A percentile compares a stretch with the other conserved stretches of the same genome.
Conservation (phyloP, 768 basidiomycete genomes). For the Naganishia onofrii region DNA sequence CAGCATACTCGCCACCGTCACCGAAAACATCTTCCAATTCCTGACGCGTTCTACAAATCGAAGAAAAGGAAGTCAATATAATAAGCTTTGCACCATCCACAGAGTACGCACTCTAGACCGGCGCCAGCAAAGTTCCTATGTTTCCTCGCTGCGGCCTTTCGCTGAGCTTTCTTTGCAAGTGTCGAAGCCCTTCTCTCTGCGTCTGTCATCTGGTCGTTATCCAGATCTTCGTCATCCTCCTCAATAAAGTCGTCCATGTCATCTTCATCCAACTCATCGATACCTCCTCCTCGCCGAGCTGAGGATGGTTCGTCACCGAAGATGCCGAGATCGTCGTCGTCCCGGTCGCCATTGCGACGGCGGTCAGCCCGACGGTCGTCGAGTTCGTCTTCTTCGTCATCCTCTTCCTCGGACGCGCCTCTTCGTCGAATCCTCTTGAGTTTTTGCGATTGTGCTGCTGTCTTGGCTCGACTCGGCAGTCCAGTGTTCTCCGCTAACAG, state of each 20-base stretch:
- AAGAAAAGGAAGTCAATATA: neutral
- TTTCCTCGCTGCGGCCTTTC: slow-evolving; percentile 64
- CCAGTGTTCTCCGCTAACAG: slow-evolving; percentile 81
- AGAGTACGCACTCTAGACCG: slow-evolving; percentile 71
- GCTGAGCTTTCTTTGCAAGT: slow-evolving; percentile 54
- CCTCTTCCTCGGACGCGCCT: slow-evolving; percentile 69
- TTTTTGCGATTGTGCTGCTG: slow-evolving; percentile 55
- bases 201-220: slow-evolving; percentile 63
- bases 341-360: slow-evolving; percentile 51
- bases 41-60: slow-evolving; percentile 72
- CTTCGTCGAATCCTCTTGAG: slow-evolving; percentile 73
- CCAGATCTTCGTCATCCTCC: slow-evolving; percentile 56
- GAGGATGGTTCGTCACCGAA: slow-evolving; percentile 80
- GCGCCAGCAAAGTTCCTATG: slow-evolving; percentile 65
- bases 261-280: slow-evolving; percentile 62
- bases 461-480: slow-evolving; percentile 52
- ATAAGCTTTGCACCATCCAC: neutral
- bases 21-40: slow-evolving; percentile 96
- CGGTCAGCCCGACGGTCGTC: slow-evolving; percentile 48
- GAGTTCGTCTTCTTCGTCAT: slow-evolving; percentile 58
- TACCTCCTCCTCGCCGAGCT: slow-evolving; percentile 40
- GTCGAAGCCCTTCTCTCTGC: slow-evolving; percentile 54
- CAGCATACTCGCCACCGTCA: slow-evolving; percentile 92
- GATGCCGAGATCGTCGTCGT: slow-evolving; percentile 62
- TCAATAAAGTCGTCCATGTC: slow-evolving; percentile 67